Percentiles rank a stretch among this genome's conserved stretches.
Evolutionary conservation across 2,329 filamentous ascomycete genomes (phyloP).

Genomic region (Catunica adiposa): DNA sequence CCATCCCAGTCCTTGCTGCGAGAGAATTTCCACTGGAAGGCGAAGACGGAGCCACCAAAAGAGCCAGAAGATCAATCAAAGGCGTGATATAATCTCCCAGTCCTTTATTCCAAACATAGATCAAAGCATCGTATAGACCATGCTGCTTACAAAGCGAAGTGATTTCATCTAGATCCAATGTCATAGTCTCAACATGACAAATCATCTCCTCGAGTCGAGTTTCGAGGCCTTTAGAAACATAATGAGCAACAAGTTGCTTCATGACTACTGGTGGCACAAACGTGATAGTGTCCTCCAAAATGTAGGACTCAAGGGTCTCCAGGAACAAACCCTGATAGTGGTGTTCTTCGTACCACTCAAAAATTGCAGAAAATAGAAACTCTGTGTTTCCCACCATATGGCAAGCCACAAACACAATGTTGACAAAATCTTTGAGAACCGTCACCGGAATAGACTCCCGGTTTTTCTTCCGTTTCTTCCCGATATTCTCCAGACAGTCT

Average conservation of each 20-base stretch:
- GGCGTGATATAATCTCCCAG: slow-evolving; percentile 82
- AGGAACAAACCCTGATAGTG: slow-evolving; percentile 49
- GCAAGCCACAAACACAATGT: slow-evolving; percentile 71
- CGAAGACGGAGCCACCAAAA: slow-evolving; percentile 45
- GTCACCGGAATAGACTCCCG: slow-evolving; percentile 1
- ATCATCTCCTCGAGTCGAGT: slow-evolving; percentile 81
- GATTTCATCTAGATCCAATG: slow-evolving; percentile 86
- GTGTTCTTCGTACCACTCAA: slow-evolving; percentile 66
- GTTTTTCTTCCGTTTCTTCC: slow-evolving; percentile 2
- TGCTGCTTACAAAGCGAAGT: slow-evolving; percentile 83
- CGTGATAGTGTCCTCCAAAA: slow-evolving; percentile 60
- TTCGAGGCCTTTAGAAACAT: slow-evolving; percentile 58
- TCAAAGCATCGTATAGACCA: slow-evolving; percentile 81
- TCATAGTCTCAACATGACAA: slow-evolving; percentile 77
- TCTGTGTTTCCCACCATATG: slow-evolving; percentile 60
- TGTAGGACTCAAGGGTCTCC: slow-evolving; percentile 74
- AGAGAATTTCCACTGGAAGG: slow-evolving; percentile 35
- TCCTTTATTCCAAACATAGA: slow-evolving; percentile 93
- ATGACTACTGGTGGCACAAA: slow-evolving; percentile 66
- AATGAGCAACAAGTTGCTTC: slow-evolving; percentile 72
- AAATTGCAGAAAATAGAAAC: slow-evolving; percentile 82
- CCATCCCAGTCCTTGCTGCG: slow-evolving; percentile 23
- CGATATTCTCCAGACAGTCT: slow-evolving; percentile 66
- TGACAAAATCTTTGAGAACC: slow-evolving; percentile 43
- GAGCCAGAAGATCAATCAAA: slow-evolving; percentile 60